These are phyloP conservation scores for Pneumocystis jirovecii DNA, from an alignment of 1,139 yeast genomes.

Conservation along the genomic window DNA sequence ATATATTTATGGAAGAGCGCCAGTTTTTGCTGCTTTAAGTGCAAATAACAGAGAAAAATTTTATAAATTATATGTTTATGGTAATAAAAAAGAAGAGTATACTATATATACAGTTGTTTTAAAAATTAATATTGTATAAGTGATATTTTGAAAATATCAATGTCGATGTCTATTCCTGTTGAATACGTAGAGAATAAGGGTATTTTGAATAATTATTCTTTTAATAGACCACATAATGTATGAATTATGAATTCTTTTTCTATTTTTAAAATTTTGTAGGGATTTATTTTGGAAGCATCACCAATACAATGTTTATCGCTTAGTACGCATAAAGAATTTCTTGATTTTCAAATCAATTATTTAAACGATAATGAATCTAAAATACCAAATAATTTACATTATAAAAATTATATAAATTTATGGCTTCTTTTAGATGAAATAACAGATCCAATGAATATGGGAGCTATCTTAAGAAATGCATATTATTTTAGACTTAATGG, in stretches of 20 bases:
- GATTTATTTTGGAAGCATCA: background rate
- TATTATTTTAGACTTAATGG: slow-evolving; percentile 77
- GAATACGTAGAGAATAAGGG: background rate
- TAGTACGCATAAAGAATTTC: background rate
- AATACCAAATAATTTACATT: background rate
- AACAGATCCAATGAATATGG: slow-evolving; percentile 81
- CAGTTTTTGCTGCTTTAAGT: background rate
- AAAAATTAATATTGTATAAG: background rate
- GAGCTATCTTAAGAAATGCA: slow-evolving; percentile 72
- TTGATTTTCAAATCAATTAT: background rate
- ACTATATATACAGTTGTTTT: background rate
- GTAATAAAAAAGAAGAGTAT: background rate
- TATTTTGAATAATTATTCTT: background rate
- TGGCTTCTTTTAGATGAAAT: slow-evolving; percentile 20
- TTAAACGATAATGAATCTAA: background rate
- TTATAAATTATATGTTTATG: background rate
- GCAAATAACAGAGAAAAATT: background rate
- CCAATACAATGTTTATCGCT: background rate
- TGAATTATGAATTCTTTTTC: background rate
- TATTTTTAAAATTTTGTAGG: background rate
- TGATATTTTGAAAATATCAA: background rate
- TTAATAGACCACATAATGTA: slow-evolving; percentile 1
- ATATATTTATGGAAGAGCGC: background rate
- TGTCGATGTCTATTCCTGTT: background rate
- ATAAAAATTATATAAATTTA: background rate